Conservation (phyloP, 176 grass and related monocot genomes). For the Paspalum vaginatum region DNA sequence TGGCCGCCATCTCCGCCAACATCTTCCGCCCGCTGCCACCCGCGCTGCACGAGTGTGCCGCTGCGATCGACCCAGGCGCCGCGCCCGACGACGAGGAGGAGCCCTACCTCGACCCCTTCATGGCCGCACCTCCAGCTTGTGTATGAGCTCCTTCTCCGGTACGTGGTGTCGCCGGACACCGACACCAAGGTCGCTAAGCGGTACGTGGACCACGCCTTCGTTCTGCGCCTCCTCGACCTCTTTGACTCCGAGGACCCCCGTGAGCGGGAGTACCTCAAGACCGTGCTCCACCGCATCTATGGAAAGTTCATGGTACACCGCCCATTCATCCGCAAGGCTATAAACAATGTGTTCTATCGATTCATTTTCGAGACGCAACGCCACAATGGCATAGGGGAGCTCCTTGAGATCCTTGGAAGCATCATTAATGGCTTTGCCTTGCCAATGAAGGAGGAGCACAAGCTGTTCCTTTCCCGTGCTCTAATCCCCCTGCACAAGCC, state of each 20-base stretch:
- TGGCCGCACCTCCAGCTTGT: conserved; percentile 87
- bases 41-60: conserved; percentile 54
- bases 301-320: conserved; percentile 97
- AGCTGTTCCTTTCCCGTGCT: conserved; percentile 75
- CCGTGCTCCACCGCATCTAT: conserved; percentile 85
- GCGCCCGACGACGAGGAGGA: conserved; percentile 85
- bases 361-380: conserved; percentile 93
- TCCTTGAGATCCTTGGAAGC: conserved; percentile 87
- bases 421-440: conserved; percentile 92
- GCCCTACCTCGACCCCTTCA: conserved; percentile 75
- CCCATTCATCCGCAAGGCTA: conserved; percentile 80
- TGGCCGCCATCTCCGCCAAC: conserved; percentile 67
- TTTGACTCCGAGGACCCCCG: conserved; percentile 88
- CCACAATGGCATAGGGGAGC: conserved; percentile 75
- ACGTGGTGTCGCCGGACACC: conserved; percentile 76
- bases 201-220: conserved; percentile 81
- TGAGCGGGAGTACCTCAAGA: conserved; percentile 88
- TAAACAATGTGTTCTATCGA: conserved; percentile 88
- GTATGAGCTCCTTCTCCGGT: conserved; percentile 83
- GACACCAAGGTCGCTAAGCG: conserved; percentile 91
- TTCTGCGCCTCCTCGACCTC: conserved; percentile 73
- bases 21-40: conserved; percentile 80
- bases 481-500: conserved; percentile 87
- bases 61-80: conserved; percentile 57
- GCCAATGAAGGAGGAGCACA: conserved; percentile 97